Evolutionary conservation across 2,329 filamentous ascomycete species (phyloP), one percentile per base, ranked within the genome.

Genomic region (Pestalotiopsis sp.): DNA sequence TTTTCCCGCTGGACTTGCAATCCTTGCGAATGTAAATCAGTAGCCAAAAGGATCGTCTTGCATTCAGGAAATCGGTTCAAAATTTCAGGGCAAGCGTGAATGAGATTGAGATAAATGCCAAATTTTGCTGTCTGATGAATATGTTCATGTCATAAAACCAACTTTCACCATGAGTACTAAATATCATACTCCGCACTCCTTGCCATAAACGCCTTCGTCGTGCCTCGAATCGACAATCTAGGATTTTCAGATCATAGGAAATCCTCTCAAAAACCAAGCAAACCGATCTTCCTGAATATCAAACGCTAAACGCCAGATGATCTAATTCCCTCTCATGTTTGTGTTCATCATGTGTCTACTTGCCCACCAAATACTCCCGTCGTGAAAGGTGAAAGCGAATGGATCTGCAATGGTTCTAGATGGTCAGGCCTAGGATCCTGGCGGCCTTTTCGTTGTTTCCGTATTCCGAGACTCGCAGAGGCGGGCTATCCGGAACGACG

Each of bases 401-500:
- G 2, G 6, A 22, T n/a, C 14, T n/a, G 6, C 9, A 3, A 52
- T 22, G 7, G 22, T 40, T n/a, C 68, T 69, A 69, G 10, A 69
- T 61, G 30, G 65, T 61, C 44, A 69, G 35, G 9, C 68, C 68
- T 10, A 69, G 57, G 26, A 69, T 65, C 17, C 68, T 24, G 9
- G 61, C 65, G 20, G 68, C 68, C 35, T 69, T 69, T 20, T 69
- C 68, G 58, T 61, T 67, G 38, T 62, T 69, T 5, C 71, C 70
- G 63, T 75, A 73, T 40, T 76, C 76, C 14, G 71, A 69, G 0
- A 66, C 65, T 62, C 76, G 69, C 14, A 71, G 67, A 1, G 69
- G 57, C 3, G 76, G 76, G 35, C 76, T 78, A 6, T 77, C 74
- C 3, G 75, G 75, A n/a, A 69, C 64, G 22, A 70, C 70, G 11